phyloP scores from a whole-genome alignment of 148 eudicot species.

The Persicaria tinctoria region DNA sequence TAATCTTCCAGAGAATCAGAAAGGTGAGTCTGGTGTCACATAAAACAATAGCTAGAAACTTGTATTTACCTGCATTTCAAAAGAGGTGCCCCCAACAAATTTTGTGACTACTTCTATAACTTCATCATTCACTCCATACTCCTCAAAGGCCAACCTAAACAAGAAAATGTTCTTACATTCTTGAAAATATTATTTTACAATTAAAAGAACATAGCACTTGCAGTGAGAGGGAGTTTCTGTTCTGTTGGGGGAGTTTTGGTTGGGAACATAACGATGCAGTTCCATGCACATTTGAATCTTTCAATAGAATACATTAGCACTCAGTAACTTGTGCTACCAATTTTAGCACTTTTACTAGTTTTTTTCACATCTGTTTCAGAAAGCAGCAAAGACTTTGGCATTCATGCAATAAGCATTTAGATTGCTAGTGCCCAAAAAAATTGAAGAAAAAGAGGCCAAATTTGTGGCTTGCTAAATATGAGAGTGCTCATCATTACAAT shows the following conservation, averaged over 20 bases:
- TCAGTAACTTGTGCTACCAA: no score
- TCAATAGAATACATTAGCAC: no score
- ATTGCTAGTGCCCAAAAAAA: neutral
- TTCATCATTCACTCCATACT: slow-evolving; percentile 55
- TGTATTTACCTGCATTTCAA: slow-evolving; percentile 54
- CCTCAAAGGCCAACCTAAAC: slow-evolving; percentile 62
- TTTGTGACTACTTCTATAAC: slow-evolving; percentile 49
- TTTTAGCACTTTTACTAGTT: neutral
- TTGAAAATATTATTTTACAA: neutral
- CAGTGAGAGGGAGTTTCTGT: no score
- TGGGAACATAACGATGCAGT: neutral
- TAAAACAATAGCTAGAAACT: neutral
- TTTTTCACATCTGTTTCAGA: neutral
- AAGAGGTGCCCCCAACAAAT: slow-evolving; percentile 54
- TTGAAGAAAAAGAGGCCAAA: neutral
- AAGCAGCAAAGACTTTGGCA: neutral
- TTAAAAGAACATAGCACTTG: neutral
- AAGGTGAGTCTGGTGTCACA: slow-evolving; percentile 5
- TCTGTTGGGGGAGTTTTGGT: no score
- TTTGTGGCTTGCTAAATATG: neutral
- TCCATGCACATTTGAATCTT: neutral
- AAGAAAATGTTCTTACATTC: neutral
- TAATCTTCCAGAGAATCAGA: neutral
- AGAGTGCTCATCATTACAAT: neutral
- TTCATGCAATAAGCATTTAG: neutral